phyloP scores from a whole-genome alignment of 2,329 filamentous ascomycete genomes.

The Trichoderma sp. region DNA sequence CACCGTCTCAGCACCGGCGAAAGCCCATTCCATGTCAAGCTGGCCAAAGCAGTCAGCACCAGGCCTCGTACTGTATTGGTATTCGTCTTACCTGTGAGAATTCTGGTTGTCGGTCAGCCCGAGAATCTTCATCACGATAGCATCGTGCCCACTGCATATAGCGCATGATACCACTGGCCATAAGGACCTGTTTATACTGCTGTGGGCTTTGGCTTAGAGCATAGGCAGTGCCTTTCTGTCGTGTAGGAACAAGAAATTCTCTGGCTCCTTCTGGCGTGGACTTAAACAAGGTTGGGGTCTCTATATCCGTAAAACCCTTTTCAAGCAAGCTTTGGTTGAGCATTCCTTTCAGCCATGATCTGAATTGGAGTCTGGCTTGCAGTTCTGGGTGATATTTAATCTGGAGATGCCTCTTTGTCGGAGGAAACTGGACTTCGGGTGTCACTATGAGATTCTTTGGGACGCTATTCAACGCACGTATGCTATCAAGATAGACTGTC shows the following conservation, averaged over 20 bases:
- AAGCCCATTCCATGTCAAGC: conserved; percentile 93
- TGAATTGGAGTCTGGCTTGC: conserved; percentile 67
- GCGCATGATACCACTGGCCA: conserved; percentile 79
- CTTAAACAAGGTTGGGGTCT: conserved; percentile 95
- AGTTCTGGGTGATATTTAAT: conserved; percentile 73
- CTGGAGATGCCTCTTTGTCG: conserved; percentile 78
- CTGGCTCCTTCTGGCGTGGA: conserved; percentile 94
- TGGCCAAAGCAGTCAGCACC: conserved; percentile 38
- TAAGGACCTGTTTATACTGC: conserved; percentile 97
- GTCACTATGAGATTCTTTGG: conserved; percentile 73
- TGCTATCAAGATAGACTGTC: conserved; percentile 66
- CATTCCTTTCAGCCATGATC: conserved; percentile 60
- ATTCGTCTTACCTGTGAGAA: conserved; percentile 73
- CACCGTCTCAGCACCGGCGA: conserved; percentile 58
- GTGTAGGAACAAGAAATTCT: conserved; percentile 90
- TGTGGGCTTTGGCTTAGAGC: conserved; percentile 95
- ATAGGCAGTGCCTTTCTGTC: conserved; percentile 75
- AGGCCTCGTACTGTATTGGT: neutral
- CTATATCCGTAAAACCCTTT: conserved; percentile 72
- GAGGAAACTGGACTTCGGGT: conserved; percentile 70
- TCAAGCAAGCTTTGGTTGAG: conserved; percentile 56
- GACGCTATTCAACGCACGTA: conserved; percentile 40
- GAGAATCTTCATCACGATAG: conserved; percentile 91
- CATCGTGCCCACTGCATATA: conserved; percentile 95
- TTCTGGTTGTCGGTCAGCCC: conserved; percentile 91